Percentiles rank a stretch among this genome's conserved stretches.
phyloP scores from a whole-genome alignment of 2,329 filamentous ascomycete species.

The Hypoxylon rubiginosum region DNA sequence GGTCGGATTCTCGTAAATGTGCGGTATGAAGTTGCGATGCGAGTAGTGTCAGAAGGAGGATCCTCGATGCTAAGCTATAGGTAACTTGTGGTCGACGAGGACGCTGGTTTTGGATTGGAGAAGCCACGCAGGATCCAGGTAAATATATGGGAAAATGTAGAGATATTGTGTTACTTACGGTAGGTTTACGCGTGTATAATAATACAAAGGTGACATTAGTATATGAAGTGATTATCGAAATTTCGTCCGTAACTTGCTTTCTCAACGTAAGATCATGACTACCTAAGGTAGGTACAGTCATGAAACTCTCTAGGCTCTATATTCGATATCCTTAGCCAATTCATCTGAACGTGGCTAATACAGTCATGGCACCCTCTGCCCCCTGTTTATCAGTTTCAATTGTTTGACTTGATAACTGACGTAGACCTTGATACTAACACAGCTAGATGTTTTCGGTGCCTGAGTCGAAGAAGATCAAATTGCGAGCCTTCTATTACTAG shows the following conservation, averaged over 20 bases:
- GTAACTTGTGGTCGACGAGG: background rate
- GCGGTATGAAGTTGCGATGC: background rate
- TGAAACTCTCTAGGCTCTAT: background rate
- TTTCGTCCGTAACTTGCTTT: background rate
- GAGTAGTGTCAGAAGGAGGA: background rate
- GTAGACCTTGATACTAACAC: no score
- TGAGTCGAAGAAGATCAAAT: no score
- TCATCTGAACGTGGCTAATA: no score
- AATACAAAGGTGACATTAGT: background rate
- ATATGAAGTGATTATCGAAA: background rate
- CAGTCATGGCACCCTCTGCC: no score
- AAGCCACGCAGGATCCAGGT: background rate
- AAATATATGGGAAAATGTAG: background rate
- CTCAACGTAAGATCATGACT: background rate
- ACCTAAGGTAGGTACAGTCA: no score
- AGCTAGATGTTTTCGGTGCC: no score
- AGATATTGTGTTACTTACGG: background rate
- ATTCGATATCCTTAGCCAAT: no score
- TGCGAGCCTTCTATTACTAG: background rate
- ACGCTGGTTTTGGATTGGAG: background rate
- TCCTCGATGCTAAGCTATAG: background rate
- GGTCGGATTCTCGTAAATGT: background rate
- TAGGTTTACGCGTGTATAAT: background rate
- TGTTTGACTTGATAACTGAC: no score
- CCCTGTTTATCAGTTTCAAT: no score